phyloP scores from a whole-genome alignment of 306 rosid species.

The Quillaja saponaria region DNA sequence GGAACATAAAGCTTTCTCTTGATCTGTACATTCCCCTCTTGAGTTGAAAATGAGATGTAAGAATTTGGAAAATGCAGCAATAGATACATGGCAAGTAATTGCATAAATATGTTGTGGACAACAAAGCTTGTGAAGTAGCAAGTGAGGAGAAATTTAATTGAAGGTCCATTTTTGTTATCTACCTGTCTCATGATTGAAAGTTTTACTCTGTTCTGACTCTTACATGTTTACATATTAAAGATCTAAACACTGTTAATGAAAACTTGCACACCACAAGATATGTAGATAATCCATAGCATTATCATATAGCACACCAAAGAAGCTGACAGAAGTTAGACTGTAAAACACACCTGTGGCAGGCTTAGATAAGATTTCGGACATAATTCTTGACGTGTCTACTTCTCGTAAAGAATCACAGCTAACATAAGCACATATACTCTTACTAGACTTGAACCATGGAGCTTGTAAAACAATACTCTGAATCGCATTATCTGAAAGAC shows the following conservation, averaged over 20 bases:
- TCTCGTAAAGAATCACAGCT: constrained; percentile 83
- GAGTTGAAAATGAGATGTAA: constrained; percentile 31
- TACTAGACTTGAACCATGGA: constrained; percentile 80
- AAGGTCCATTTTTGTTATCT: too few relatives aligned
- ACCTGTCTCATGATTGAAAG: too few relatives aligned
- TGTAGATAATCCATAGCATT: neutral
- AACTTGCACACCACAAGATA: too few relatives aligned
- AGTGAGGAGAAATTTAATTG: too few relatives aligned
- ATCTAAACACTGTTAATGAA: too few relatives aligned
- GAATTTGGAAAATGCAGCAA: too few relatives aligned
- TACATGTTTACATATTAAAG: too few relatives aligned
- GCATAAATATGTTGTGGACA: too few relatives aligned
- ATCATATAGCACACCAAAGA: neutral
- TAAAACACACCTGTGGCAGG: constrained; percentile 35
- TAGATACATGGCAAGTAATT: too few relatives aligned
- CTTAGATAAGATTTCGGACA: constrained; percentile 56
- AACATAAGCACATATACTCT: constrained; percentile 74
- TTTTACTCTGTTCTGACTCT: too few relatives aligned
- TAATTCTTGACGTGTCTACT: constrained; percentile 70
- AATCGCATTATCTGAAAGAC: constrained; percentile 68
- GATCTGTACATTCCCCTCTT: constrained; percentile 45
- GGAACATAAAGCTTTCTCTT: constrained; percentile 73
- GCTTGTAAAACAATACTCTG: constrained; percentile 66
- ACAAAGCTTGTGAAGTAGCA: too few relatives aligned
- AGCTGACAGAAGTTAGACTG: too few relatives aligned